phyloP scores from a whole-genome alignment of 2,329 filamentous ascomycete genomes.

The Cryphonectria radicalis region DNA sequence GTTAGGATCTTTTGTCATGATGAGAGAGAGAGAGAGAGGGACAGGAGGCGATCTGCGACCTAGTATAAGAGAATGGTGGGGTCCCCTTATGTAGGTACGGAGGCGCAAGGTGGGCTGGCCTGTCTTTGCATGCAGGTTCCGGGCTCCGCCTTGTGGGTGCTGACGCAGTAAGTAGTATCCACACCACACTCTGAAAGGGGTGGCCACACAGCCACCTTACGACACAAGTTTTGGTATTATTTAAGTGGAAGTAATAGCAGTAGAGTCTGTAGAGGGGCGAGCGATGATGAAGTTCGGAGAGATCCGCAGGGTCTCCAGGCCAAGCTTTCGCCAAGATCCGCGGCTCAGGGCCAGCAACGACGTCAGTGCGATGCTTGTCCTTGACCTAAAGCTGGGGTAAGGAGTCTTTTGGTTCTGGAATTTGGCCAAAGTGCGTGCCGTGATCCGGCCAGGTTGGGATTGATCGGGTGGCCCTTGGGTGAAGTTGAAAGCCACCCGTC shows the following conservation, averaged over 20 bases:
- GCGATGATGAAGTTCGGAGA: conserved; percentile 7
- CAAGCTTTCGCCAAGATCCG: conserved; percentile 32
- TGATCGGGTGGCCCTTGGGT: background rate
- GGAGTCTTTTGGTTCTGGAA: background rate
- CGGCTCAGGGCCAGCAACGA: conserved; percentile 25
- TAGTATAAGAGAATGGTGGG: background rate
- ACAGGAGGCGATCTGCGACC: background rate
- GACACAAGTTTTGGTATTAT: background rate
- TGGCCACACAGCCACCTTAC: background rate
- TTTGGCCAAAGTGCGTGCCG: background rate
- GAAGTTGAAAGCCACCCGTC: background rate
- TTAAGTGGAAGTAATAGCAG: background rate
- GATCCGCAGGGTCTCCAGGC: conserved; percentile 22
- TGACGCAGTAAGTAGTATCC: conserved; percentile 7
- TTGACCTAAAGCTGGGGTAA: conserved; percentile 12
- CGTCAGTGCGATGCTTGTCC: conserved; percentile 25
- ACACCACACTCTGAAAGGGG: background rate
- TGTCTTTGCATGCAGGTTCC: conserved; percentile 10
- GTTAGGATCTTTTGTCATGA: conserved; percentile 21
- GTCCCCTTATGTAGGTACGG: background rate
- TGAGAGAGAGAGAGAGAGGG: background rate
- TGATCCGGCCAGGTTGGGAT: background rate
- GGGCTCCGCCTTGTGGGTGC: background rate
- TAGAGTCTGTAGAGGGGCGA: background rate
- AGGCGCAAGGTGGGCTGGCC: background rate